Evolutionary conservation across 2,329 filamentous ascomycete species (phyloP).

Genomic region (Bipolaris zeicola): DNA sequence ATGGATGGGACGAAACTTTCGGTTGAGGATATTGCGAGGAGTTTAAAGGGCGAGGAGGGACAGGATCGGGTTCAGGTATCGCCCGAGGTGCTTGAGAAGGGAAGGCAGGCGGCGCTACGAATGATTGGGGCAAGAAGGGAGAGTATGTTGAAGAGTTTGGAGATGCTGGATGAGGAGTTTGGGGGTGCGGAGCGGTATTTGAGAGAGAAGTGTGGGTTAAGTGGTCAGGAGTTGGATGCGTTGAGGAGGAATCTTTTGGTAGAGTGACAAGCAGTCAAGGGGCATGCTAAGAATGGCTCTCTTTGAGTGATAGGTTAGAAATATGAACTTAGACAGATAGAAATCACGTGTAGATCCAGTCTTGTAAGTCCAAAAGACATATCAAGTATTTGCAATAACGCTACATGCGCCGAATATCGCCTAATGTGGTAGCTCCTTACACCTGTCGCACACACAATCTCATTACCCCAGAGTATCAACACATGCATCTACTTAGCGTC

Average conservation of each 20-base stretch:
- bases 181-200: conserved; percentile 70
- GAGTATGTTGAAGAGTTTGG: conserved; percentile 58
- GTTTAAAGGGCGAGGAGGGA: conserved; percentile 12
- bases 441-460: not conserved
- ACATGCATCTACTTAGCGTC: not conserved
- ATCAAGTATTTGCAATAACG: no score
- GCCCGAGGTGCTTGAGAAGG: conserved; percentile 28
- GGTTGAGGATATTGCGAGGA: conserved; percentile 54
- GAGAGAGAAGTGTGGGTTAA: conserved; percentile 62
- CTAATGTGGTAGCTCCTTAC: not conserved
- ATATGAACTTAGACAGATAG: no score
- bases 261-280: not conserved
- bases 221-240: conserved; percentile 59
- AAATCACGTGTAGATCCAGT: no score
- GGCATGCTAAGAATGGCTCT: no score
- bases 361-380: no score
- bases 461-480: no score
- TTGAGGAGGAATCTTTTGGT: conserved; percentile 47
- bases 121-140: conserved; percentile 52
- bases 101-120: conserved; percentile 36
- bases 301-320: no score
- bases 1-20: conserved; percentile 34
- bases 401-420: not conserved
- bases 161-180: conserved; percentile 64
- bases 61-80: conserved; percentile 45